These are phyloP conservation scores for Pilaira anomala DNA, from an alignment of 192 early-diverging fungal genomes.

Conservation along the genomic window DNA sequence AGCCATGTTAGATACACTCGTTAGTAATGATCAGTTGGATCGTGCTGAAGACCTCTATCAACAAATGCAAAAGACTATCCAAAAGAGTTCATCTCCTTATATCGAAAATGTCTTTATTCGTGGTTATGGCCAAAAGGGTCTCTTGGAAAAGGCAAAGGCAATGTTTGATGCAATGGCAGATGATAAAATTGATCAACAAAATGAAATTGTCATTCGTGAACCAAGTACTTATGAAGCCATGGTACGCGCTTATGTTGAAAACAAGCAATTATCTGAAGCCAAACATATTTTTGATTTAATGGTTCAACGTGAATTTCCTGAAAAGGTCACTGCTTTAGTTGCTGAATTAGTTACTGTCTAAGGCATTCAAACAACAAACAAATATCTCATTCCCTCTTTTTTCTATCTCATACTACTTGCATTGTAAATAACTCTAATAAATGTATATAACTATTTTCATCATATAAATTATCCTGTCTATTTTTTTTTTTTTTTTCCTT, in stretches of 20 bases:
- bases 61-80: constrained; percentile 37
- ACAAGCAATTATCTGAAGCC: constrained; percentile 38
- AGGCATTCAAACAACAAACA: background rate
- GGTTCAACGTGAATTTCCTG: constrained; percentile 40
- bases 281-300: constrained; percentile 33
- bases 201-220: constrained; percentile 41
- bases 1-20: constrained; percentile 51
- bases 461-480: background rate
- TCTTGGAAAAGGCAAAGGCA: constrained; percentile 38
- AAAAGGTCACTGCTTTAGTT: constrained; percentile 36
- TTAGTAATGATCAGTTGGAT: constrained; percentile 40
- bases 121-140: constrained; percentile 45
- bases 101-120: constrained; percentile 60
- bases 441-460: background rate
- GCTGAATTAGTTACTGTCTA: constrained; percentile 24
- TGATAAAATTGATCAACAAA: constrained; percentile 20
- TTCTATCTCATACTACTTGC: background rate
- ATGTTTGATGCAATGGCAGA: constrained; percentile 53
- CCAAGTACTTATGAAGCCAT: constrained; percentile 60
- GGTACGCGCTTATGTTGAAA: constrained; percentile 51
- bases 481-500: background rate
- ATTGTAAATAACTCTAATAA: too few species aligned
- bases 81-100: constrained; percentile 44
- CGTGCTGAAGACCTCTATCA: constrained; percentile 45
- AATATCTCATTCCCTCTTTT: background rate